Evolutionary conservation across 129 eudicot species (phyloP).

Genomic region (Ambrosia artemisiifolia): DNA sequence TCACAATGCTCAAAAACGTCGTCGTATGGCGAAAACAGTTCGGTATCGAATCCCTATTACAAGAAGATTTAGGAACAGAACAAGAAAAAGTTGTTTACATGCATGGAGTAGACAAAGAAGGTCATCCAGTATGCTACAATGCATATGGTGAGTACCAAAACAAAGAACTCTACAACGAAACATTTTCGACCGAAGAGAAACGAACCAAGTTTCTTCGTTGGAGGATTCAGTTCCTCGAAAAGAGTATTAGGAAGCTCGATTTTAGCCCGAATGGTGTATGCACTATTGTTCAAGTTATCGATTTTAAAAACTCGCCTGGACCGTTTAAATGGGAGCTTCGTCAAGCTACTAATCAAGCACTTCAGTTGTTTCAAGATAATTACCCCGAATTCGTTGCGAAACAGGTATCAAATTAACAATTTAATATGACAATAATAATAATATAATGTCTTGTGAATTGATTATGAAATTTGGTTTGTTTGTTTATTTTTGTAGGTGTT

Average conservation of each 20-base stretch:
- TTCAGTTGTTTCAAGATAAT: conserved; percentile 80
- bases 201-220: conserved; percentile 61
- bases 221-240: conserved; percentile 81
- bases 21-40: conserved; percentile 70
- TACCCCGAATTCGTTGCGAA: conserved; percentile 94
- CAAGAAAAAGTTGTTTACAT: conserved; percentile 68
- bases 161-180: conserved; percentile 64
- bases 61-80: conserved; percentile 52
- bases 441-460: not conserved
- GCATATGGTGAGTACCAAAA: conserved; percentile 80
- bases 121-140: conserved; percentile 82
- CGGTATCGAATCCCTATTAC: conserved; percentile 56
- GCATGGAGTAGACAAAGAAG: conserved; percentile 77
- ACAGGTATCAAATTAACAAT: conserved; percentile 48
- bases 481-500: conserved; percentile 50
- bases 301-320: conserved; percentile 87
- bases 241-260: conserved; percentile 68
- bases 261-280: conserved; percentile 69
- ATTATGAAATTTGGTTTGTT: not conserved
- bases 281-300: conserved; percentile 70
- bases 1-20: conserved; percentile 64
- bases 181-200: conserved; percentile 69
- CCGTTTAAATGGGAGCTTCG: conserved; percentile 66
- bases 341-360: conserved; percentile 73
- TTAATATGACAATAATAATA: too few relatives aligned